Base-by-base conservation (phyloP, 1,139 yeast species). In the Torulaspora globosa region DNA sequence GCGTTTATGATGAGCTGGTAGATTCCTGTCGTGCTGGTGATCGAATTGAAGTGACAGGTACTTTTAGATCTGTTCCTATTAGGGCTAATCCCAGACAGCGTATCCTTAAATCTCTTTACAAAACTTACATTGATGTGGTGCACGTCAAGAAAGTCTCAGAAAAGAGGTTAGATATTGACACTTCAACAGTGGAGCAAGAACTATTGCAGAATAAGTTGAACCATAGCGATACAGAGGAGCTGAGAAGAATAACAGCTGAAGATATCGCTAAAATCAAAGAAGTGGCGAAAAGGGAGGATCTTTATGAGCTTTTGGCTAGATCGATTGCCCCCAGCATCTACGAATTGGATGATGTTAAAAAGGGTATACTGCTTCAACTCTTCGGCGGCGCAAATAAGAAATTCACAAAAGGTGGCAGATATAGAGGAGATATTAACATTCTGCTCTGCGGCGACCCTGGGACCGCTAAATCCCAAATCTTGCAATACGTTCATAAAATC, bases 21-120 rank as follows among this genome's bases (percentile, higher is more conserved):
- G 99, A 92, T 65, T 76, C 86, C 45, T 85, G 95, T 63, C 79
- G 96, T 60, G 97, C 98, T 12, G 99, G 99, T 73, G 99, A 92
- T 66, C 77, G 97, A 53, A 78, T 94, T 40, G 96, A 90, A 66
- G 95, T 90, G 16, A 88, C 97, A 54, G 98, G 98, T 52, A 84
- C 94, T 34, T 94, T 89, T 71, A 78, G 97, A 63, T 87, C 96
- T 0, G 79, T 87, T 15, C 97, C 98, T 1, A 95, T 89, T 1
- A 78, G 96, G 56, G 83, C 89, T 26, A 90, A 89, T 58, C 77
- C 96, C 1, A 78, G 87, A 53, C 95, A 86, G 69, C 75, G 97
- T 54, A 83, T 94, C 0, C 71, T 92, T 55, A 89, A 87, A 68
- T 79, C 82, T 46, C 73, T 92, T 50, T 92, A 84, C 74, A 90